Evolutionary conservation across 1,139 yeast genomes (phyloP), one percentile per base, ranked within the genome.

Genomic region (Ogataea hybrid): DNA sequence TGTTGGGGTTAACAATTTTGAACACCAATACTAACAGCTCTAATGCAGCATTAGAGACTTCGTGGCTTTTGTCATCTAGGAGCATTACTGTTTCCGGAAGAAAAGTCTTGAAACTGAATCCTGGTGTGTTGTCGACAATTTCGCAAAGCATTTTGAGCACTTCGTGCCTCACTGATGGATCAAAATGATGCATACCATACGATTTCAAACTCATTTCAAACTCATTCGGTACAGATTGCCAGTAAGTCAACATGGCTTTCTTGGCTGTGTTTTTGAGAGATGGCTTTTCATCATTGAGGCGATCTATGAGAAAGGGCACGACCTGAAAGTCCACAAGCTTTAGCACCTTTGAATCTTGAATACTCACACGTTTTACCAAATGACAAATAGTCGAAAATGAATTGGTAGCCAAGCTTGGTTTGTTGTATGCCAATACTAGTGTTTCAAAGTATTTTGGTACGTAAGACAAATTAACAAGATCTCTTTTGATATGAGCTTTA

Each of bases 341-440:
- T 34, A 89, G 68, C 2, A 74, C 67, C 1, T 72, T 69, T 1
- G 79, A 71, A 50, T 84, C 82, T 64, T 87, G 96, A 62, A 82
- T 78, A 39, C 85, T 79, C 2, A 86, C 79, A 15, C 96, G 70
- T 53, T 85, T 86, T 22, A 86, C 77, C 36, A 88, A 65, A 57
- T 88, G 92, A 46, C 90, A 84, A 9, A 85, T 62, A 9, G 88
- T 75, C 11, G 87, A 79, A 58, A 86, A 85, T 2, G 84, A 74
- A 29, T 52, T 47, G 10, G 52, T 67, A n/a, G 70, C 65, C 21
- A 63, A 47, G 35, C 71, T 74, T 3, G 62, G 56, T 1, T 71
- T 63, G 43, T 70, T 68, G 32, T 70, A 67, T 2, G 79, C 81
- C 8, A 67, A 52, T 11, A 73, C 63, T 32, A 84, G 64, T 0